Percentiles rank a stretch among this genome's conserved stretches.
Conservation (phyloP, 768 basidiomycete genomes). For the Boletus eberwhitei region DNA sequence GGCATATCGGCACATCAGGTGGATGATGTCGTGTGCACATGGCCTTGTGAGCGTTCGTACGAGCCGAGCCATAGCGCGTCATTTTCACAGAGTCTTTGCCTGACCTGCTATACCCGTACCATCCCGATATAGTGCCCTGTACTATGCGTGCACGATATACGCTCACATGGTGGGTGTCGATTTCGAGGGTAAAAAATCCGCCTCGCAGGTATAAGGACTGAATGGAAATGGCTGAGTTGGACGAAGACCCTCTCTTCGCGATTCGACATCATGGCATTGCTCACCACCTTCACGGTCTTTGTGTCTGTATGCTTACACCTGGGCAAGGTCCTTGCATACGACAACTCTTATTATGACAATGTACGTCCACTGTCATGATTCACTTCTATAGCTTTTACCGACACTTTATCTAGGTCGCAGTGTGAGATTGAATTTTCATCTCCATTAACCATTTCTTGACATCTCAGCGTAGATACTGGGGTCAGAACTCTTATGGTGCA, state of each 20-base stretch:
- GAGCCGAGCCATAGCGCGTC: neutral
- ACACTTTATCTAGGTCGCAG: constrained; percentile 43
- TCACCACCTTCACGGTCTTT: neutral
- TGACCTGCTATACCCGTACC: constrained; percentile 3
- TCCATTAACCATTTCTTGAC: neutral
- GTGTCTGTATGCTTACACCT: constrained; percentile 7
- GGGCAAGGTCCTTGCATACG: constrained; percentile 40
- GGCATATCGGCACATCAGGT: constrained; percentile 3
- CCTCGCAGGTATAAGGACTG: constrained; percentile 16
- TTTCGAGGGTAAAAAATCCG: neutral
- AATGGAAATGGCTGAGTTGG: neutral
- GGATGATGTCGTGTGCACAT: constrained; percentile 15
- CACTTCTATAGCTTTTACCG: neutral
- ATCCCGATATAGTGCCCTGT: constrained; percentile 12
- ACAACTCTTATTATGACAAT: constrained; percentile 60
- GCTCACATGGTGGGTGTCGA: constrained; percentile 7
- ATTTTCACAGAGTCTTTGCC: neutral
- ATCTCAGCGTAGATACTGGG: constrained; percentile 54
- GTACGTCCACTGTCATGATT: constrained; percentile 34
- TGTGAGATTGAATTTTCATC: constrained; percentile 36
- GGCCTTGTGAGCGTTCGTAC: constrained; percentile 3
- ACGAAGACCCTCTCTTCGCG: constrained; percentile 7
- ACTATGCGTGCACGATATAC: constrained; percentile 1
- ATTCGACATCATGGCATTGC: constrained; percentile 10
- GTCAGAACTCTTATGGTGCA: constrained; percentile 73